Base-by-base conservation (phyloP, 2,329 filamentous ascomycete species). In the Talaromyces sp. region DNA sequence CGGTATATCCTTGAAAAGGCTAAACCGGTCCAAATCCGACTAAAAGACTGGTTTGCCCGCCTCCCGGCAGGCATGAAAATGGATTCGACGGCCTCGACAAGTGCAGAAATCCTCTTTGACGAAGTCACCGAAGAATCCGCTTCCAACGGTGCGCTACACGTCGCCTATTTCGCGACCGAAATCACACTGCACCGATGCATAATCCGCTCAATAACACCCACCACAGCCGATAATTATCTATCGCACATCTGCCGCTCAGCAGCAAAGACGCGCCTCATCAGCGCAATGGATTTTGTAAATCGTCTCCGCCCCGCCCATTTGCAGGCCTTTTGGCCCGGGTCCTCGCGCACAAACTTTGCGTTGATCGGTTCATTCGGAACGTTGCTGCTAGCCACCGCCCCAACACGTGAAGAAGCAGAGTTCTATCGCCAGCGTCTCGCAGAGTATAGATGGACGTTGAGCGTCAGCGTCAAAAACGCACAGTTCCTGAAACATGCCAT, bases 221-320 rank as follows among this genome's bases (percentile, higher is more conserved):
- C 80, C 22, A 79, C 77, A 41, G 72, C 89, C 45, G 92, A 96
- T 73, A 86, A 89, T 0, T 96, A 97, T 72, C 87, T 96, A 59
- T 86, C 93, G 63, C 92, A 96, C 77, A 97, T 97, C 70, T 97
- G 93, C 78, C 92, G 94, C 62, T 93, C 90, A 65, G 94, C 94
- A 3, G 94, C 94, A 62, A 97, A 97, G 77, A 96, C 94, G 0
- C 90, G 94, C 6, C 85, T 98, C 39, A 97, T 97, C 73, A 96
- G 91, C 24, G 93, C 93, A 68, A 96, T 98, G 91, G 94, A 98
- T 76, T 97, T 97, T 78, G 93, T 97, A 71, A 97, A 97, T 78
- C 89, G 94, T 0, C 86, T 98, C 37, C 92, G 90, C 52, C 92
- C 92, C 0, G 87, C 89, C 41, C 93, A 98, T 72, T 84, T 97